Percentiles rank a stretch among this genome's conserved stretches.
phyloP scores from a whole-genome alignment of 2,329 filamentous ascomycete species.

The Verticillium dahliae region DNA sequence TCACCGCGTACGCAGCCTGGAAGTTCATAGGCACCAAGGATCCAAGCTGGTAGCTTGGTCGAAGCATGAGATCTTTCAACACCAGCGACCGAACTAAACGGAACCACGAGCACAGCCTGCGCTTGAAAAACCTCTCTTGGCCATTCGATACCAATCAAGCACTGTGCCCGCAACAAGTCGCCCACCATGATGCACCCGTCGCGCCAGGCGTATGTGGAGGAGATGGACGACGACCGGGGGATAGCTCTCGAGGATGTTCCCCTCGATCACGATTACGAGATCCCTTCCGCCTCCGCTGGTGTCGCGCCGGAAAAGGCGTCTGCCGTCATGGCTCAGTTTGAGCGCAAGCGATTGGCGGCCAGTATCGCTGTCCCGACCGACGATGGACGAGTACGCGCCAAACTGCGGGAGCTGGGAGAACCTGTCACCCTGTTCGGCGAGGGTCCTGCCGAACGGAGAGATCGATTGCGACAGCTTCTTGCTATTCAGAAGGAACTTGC shows the following conservation, averaged over 20 bases:
- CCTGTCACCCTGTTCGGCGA: constrained; percentile 94
- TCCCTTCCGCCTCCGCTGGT: constrained; percentile 59
- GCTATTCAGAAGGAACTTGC: constrained; percentile 63
- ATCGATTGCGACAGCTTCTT: constrained; percentile 76
- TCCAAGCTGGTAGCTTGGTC: neutral
- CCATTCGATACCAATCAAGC: neutral
- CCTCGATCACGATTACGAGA: constrained; percentile 76
- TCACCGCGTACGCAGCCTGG: neutral
- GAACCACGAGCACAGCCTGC: neutral
- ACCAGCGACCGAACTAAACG: neutral
- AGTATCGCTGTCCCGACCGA: constrained; percentile 91
- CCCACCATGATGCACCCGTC: constrained; percentile 72
- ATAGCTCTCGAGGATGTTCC: constrained; percentile 45
- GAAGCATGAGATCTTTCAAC: neutral
- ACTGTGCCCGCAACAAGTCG: neutral
- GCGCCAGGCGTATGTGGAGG: constrained; percentile 90
- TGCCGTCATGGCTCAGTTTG: constrained; percentile 80
- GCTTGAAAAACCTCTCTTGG: neutral
- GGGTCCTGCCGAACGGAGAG: constrained; percentile 75
- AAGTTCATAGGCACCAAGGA: neutral
- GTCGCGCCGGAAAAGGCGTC: constrained; percentile 76
- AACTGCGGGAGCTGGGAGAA: constrained; percentile 80
- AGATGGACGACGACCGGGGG: constrained; percentile 37
- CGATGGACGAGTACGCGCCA: constrained; percentile 75
- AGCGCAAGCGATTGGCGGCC: constrained; percentile 82